Conservation (phyloP, 192 early-diverging fungal species). For the Entomortierella lignicola region DNA sequence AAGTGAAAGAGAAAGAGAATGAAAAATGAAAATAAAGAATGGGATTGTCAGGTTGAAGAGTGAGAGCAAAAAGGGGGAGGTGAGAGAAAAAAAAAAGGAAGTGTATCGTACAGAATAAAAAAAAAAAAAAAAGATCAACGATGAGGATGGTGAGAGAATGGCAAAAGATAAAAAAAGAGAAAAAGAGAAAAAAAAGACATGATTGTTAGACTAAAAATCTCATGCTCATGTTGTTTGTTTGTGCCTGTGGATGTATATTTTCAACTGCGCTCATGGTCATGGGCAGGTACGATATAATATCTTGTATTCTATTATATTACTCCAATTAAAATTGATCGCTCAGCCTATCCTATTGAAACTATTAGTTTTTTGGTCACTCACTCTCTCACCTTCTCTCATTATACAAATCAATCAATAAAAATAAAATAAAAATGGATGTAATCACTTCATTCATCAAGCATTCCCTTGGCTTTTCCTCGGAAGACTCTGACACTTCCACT, state of each 20-base stretch:
- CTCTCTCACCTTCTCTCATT: too few relatives aligned
- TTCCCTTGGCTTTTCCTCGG: not conserved
- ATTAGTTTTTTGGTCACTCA: too few relatives aligned
- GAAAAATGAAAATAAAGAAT: not conserved
- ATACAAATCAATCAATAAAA: too few relatives aligned
- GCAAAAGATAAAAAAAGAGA: not conserved
- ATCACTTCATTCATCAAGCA: conserved; percentile 15
- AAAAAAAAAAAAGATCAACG: not conserved
- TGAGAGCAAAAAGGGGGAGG: not conserved
- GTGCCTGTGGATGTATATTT: too few relatives aligned
- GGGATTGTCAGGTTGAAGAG: too few relatives aligned
- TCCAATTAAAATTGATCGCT: too few relatives aligned
- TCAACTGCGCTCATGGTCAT: too few relatives aligned
- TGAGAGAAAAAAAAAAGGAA: not conserved
- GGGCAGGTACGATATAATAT: too few relatives aligned
- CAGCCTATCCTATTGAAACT: too few relatives aligned
- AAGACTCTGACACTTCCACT: not conserved
- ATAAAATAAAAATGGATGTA: conserved; percentile 6
- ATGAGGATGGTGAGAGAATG: not conserved
- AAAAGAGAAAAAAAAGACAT: not conserved
- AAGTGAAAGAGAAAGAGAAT: conserved; percentile 1
- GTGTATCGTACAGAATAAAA: not conserved
- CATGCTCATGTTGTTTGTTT: too few relatives aligned
- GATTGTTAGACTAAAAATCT: too few relatives aligned
- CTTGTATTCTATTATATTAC: too few relatives aligned